Conservation (phyloP, 176 grass and related monocot species). For the bread wheat (Triticum aestivum) region DNA sequence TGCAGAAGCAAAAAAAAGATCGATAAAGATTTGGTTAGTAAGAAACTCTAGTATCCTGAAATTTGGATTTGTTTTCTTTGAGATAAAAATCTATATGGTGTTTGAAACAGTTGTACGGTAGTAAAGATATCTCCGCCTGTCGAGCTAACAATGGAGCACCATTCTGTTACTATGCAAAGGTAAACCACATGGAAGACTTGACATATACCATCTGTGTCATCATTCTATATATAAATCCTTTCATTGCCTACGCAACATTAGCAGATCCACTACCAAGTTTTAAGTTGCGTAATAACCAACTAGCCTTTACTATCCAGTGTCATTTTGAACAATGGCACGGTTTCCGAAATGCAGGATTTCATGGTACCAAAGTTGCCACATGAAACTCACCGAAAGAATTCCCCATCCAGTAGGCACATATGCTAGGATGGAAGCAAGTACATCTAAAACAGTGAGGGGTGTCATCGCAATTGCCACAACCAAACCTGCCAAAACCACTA, state of each 20-base stretch:
- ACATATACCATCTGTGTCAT: not conserved
- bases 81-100: not conserved
- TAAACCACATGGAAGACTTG: not conserved
- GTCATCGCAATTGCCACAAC: conserved; percentile 58
- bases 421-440: conserved; percentile 68
- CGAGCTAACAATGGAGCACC: not conserved
- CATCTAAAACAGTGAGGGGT: conserved; percentile 33
- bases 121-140: not conserved
- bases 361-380: not conserved
- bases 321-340: not conserved
- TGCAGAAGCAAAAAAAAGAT: conserved; percentile 25
- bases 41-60: not conserved
- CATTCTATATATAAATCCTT: not conserved
- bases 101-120: not conserved
- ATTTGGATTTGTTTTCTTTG: not conserved
- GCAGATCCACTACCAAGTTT: not conserved
- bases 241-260: conserved; percentile 2
- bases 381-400: conserved; percentile 74
- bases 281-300: not conserved
- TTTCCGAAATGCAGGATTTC: not conserved
- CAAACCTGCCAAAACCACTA: conserved; percentile 76
- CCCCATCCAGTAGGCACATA: conserved; percentile 85
- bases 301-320: not conserved
- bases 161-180: not conserved
- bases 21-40: not conserved